Evolutionary conservation across 805 yeast genomes (phyloP).

Genomic region (Kuraishia capsulata): DNA sequence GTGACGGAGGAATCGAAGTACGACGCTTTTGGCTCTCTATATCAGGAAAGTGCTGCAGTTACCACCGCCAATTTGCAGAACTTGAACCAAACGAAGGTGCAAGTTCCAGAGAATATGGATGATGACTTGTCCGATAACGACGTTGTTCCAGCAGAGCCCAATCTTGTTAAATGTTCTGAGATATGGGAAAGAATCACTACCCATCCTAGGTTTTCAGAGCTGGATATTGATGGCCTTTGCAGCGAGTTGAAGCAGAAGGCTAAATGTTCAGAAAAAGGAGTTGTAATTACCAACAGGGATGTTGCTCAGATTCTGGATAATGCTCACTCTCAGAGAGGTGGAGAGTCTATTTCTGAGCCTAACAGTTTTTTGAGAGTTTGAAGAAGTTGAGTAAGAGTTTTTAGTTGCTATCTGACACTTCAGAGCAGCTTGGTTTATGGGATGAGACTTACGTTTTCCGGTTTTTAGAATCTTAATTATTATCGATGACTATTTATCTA

Average conservation of each 20-base stretch:
- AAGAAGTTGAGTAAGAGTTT: background rate
- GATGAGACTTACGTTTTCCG: too few relatives aligned
- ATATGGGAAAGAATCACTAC: conserved; percentile 94
- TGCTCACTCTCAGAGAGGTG: conserved; percentile 6
- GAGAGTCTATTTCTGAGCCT: background rate
- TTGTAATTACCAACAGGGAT: conserved; percentile 73
- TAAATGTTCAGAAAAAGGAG: conserved; percentile 90
- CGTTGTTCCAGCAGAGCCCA: conserved; percentile 60
- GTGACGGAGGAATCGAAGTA: conserved; percentile 49
- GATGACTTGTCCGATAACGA: conserved; percentile 15
- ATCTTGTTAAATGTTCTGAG: conserved; percentile 71
- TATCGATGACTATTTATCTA: too few relatives aligned
- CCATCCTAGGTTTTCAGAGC: conserved; percentile 87
- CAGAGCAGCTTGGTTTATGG: background rate
- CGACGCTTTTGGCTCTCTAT: conserved; percentile 35
- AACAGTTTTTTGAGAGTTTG: conserved; percentile 1
- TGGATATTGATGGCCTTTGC: conserved; percentile 93
- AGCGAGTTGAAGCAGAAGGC: conserved; percentile 84
- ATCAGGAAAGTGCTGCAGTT: conserved; percentile 1
- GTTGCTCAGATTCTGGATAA: conserved; percentile 47
- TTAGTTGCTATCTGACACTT: background rate
- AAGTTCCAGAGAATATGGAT: conserved; percentile 5
- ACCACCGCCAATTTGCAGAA: conserved; percentile 12
- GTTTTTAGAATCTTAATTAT: too few relatives aligned
- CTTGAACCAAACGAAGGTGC: conserved; percentile 7